Evolutionary conservation across 768 basidiomycete species (phyloP), one percentile per base, ranked within the genome.

Genomic region (Cantharellus cinnabarinus): DNA sequence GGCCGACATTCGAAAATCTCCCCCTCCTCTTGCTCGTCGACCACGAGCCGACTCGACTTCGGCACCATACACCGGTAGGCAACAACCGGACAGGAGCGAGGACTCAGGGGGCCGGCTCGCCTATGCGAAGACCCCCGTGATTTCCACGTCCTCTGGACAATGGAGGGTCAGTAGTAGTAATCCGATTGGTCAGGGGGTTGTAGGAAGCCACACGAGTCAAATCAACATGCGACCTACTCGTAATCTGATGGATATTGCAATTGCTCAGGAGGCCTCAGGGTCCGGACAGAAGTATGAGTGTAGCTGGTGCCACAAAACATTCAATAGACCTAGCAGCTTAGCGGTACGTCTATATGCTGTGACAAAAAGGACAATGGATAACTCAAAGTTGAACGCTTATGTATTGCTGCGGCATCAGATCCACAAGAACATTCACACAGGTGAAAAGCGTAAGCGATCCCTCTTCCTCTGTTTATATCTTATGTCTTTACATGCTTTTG

Each of bases 311-410:
- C 58, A 62, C 15, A 65, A 65, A 54, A 29, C 61, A 37, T 65
- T 65, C 56, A 64, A 64, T 59, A 53, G 64, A 15, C 64, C 64
- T 41, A 65, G 64, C 42, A 64, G 64, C 57, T 63, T 65, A 14
- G 61, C 50, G 54, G 63, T 63, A 15, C 5, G 60, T 59, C 29
- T 37, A 42, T 57, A 10, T 7, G 5, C 5, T 58, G 15, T n/a
- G 10, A 39, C 14, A 57, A 14, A 10, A 20, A 7, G 56, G 41
- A 50, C 39, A 42, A 55, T n/a, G 53, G 7, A 50, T 15, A 7
- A n/a, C 39, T 52, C 7, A 7, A 14, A 5, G 56, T 41, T 42
- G 15, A 50, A 50, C 39, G 20, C 10, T 57, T 14, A 41, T 41
- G 10, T 10, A 59, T 54, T 15, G 10, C 52, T 56, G 10, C 40